Base-by-base conservation (phyloP, 75 land plant genomes). In the Sequoiadendron giganteum region DNA sequence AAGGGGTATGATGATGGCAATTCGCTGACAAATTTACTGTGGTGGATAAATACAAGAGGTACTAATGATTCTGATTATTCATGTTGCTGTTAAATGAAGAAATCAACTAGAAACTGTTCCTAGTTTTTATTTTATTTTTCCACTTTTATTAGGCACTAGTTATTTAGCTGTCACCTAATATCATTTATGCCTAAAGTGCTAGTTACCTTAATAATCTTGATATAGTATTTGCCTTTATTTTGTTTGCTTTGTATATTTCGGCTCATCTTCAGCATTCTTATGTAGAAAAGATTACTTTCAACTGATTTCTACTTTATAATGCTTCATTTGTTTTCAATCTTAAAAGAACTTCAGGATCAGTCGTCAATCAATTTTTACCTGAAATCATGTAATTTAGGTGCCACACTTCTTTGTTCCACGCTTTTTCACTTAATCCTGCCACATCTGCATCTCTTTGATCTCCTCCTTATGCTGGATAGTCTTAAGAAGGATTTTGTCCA, bases 1-100 rank as follows among this genome's bases (percentile, higher is more conserved):
- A 79, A 72, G 39, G 91, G 19, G 30, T 43, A 76, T 70, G 91
- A 91, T 48, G 91, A 91, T 86, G 91, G 91, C 40, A 91, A 91
- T 40, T 91, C 91, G 15, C 14, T 78, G 25, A 68, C 91, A 10
- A 91, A 91, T 78, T 68, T 91, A 86, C 40, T 91, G 72, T 91
- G 91, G 91, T 91, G 91, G 91, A 86, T 89, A 30, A 85, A 79
- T 48, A 75, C 90, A 14, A 54, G 89, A 40, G 58, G 89, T 40
- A 82, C 38, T 28, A 39, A 10, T 25, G 70, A 65, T 65, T 65
- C n/a, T 65, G 70, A 25, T 65, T 65, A 25, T 65, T 65, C n/a
- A 65, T 65, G 28, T 65, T 65, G 38, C 77, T 75, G 8, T 75
- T 32, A 34, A 75, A 32, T 32, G 38, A 75, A 13, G 38, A 75